Conservation (phyloP, 306 rosid species). For the Benincasa hispida region DNA sequence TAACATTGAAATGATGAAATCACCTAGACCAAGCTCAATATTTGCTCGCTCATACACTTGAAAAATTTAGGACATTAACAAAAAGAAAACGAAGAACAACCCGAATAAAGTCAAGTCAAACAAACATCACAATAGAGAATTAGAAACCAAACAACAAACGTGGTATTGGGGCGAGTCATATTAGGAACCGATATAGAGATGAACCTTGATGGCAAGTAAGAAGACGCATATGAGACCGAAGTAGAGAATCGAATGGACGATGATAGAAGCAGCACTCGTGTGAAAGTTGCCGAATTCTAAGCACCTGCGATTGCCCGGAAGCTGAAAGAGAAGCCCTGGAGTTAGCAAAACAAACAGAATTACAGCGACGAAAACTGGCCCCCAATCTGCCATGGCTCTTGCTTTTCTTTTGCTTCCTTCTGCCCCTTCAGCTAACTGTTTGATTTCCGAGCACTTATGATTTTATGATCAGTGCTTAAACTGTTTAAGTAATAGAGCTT, state of each 20-base stretch:
- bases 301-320: conserved; percentile 57
- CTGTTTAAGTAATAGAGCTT: not conserved
- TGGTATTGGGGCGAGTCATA: not conserved
- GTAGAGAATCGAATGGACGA: conserved; percentile 71
- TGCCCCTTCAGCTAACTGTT: not conserved
- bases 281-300: conserved; percentile 76
- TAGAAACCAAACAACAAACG: not conserved
- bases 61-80: not conserved
- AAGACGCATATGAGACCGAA: conserved; percentile 58
- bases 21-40: not conserved
- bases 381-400: conserved; percentile 58
- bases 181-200: conserved; percentile 34
- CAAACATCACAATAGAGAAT: not conserved
- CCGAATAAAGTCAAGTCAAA: not conserved
- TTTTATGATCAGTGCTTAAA: not conserved
- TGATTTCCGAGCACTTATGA: not conserved
- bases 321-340: conserved; percentile 67
- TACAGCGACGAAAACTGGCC: conserved; percentile 65
- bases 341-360: conserved; percentile 57
- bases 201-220: conserved; percentile 56
- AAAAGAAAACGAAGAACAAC: not conserved
- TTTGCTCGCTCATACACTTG: not conserved
- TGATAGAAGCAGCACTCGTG: conserved; percentile 67
- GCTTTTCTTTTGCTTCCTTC: not conserved
- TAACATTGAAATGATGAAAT: not conserved